Conservation (phyloP, 345 rosid genomes). For the Hypericum androsaemum region DNA sequence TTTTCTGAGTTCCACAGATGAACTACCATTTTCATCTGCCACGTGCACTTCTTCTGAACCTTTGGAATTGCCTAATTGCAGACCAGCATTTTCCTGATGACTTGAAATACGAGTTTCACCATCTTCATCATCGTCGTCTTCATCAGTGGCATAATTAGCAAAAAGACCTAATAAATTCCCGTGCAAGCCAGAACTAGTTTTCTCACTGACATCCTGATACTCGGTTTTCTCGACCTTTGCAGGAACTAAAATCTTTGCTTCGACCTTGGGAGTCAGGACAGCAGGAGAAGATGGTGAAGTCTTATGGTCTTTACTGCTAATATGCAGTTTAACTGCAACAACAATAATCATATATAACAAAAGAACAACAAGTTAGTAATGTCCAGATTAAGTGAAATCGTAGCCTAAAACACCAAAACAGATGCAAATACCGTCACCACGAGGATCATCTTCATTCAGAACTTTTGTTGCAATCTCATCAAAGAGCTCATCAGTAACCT, state of each 20-base stretch:
- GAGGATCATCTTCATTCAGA: constrained; percentile 58
- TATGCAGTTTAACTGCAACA: constrained; percentile 35
- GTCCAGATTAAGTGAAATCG: constrained; percentile 10
- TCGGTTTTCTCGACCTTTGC: constrained; percentile 28
- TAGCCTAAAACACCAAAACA: neutral
- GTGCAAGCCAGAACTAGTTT: constrained; percentile 44
- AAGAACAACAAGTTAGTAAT: neutral
- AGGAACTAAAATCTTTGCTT: constrained; percentile 42
- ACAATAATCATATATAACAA: constrained; percentile 2
- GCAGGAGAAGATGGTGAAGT: constrained; percentile 29
- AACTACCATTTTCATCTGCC: constrained; percentile 30
- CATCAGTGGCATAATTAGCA: constrained; percentile 85
- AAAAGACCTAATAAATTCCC: constrained; percentile 78
- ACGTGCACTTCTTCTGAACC: constrained; percentile 20
- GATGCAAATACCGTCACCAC: constrained; percentile 40
- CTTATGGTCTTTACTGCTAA: constrained; percentile 26
- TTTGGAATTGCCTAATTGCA: constrained; percentile 26
- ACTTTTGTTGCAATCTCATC: constrained; percentile 94
- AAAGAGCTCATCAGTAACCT: constrained; percentile 95
- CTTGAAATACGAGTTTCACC: constrained; percentile 27
- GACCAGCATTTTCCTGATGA: constrained; percentile 20
- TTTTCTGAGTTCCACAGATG: constrained; percentile 22
- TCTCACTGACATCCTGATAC: constrained; percentile 33
- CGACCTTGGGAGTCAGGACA: constrained; percentile 35
- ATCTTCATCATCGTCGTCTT: constrained; percentile 50